Base-by-base conservation (phyloP, 768 basidiomycete species). In the Termitomyces sp. region DNA sequence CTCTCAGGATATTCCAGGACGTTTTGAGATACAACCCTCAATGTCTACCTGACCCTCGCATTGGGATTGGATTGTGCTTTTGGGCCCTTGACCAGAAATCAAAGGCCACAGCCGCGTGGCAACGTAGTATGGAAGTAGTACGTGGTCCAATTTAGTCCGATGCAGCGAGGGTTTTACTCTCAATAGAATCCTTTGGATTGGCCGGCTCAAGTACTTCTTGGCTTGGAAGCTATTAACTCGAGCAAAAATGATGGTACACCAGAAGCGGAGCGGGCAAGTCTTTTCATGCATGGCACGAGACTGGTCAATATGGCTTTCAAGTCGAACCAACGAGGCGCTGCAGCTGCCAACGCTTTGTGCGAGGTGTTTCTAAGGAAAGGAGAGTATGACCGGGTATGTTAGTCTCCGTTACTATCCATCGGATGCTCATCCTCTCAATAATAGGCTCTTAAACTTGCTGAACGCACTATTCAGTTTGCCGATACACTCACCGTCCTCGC, bases 61-160 rank as follows among this genome's bases (percentile, higher is more conserved):
- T 98, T 58, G 97, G 97, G 18, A 93, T 98, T 42, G 97, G 97
- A 9, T 75, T 99, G 5, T 98, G 96, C 72, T 77, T 94, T 22
- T 98, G 93, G 93, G 85, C 90, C 4, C 77, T 97, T 75, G 90
- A 90, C 59, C 84, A 96, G 64, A 88, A 87, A 61, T 78, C 80
- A 2, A 88, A 87, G 64, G 97, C 96, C 0, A 87, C 85, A 63
- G 82, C 82, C 24, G 96, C 96, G 0, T 99, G 97, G 96, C 82
- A 94, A 66, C 80, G 95, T 36, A 91, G 91, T 63, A 69, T 93
- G 55, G 91, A 91, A 72, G 84, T 94, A 63, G 94, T 92, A 61
- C 57, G 91, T 79, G 20, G 33, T 49, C 24, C 11, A 46, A 11
- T 41, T 31, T 30, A 39, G 12, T 50, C 27, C 13, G 20, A 39